phyloP scores from a whole-genome alignment of 345 rosid species.

The Firmiana major region DNA sequence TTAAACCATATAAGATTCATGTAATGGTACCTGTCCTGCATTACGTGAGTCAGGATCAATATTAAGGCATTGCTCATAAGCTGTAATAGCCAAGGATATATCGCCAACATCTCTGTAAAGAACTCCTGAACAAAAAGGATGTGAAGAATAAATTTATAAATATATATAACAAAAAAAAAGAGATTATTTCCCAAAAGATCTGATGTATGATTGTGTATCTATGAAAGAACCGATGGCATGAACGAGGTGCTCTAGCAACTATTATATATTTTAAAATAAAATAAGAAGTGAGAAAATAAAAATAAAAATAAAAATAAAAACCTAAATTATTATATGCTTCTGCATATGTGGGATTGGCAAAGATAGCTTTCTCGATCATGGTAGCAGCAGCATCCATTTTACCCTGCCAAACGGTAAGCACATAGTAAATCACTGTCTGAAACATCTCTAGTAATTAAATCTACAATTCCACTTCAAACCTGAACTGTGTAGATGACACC shows the following conservation, averaged over 20 bases:
- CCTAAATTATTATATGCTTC: slow-evolving; percentile 99
- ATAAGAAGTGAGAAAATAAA: slow-evolving; percentile 18
- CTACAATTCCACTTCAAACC: slow-evolving; percentile 43
- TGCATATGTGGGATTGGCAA: slow-evolving; percentile 94
- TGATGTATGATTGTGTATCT: neutral
- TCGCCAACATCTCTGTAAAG: slow-evolving; percentile 98
- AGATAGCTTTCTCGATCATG: slow-evolving; percentile 98
- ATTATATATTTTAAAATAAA: neutral
- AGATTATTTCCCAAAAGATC: neutral
- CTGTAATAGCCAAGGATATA: slow-evolving; percentile 74
- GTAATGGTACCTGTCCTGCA: slow-evolving; percentile 86
- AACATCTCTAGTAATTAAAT: neutral
- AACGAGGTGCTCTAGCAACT: neutral
- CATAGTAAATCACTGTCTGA: slow-evolving; percentile 3
- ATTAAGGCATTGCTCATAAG: slow-evolving; percentile 97
- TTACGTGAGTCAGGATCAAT: slow-evolving; percentile 99
- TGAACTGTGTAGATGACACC: slow-evolving; percentile 99
- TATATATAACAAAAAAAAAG: neutral
- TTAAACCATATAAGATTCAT: neutral
- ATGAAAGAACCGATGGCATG: neutral
- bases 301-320: slow-evolving; percentile 39
- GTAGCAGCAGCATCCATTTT: slow-evolving; percentile 99
- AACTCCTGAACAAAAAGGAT: slow-evolving; percentile 57
- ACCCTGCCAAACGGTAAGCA: slow-evolving; percentile 55
- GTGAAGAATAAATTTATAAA: slow-evolving; percentile 1